Evolutionary conservation across 768 basidiomycete genomes (phyloP).

Genomic region (Tylopilus plumbeoviolaceoides): DNA sequence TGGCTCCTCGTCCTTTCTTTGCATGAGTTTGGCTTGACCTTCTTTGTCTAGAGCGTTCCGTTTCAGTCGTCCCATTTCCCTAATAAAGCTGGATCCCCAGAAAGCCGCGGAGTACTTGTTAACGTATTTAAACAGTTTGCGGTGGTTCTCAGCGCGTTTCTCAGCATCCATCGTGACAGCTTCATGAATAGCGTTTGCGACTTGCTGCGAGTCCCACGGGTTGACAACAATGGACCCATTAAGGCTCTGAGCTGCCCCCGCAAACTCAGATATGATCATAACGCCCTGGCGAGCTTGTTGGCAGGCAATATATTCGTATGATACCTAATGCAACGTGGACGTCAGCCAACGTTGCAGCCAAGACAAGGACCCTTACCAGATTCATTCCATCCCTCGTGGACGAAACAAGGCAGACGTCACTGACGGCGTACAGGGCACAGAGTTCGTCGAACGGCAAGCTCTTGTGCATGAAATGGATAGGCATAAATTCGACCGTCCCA

Average conservation of each 20-base stretch:
- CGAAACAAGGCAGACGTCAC: conserved; percentile 93
- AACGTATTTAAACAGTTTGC: conserved; percentile 95
- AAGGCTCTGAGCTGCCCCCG: conserved; percentile 92
- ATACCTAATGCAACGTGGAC: conserved; percentile 58
- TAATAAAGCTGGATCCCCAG: conserved; percentile 90
- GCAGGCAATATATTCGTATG: conserved; percentile 97
- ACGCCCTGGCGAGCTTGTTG: conserved; percentile 91
- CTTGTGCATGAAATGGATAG: conserved; percentile 99
- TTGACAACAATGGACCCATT: conserved; percentile 98
- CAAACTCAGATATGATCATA: conserved; percentile 98
- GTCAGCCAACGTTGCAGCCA: conserved; percentile 5
- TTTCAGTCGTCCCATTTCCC: conserved; percentile 69
- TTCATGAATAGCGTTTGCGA: conserved; percentile 95
- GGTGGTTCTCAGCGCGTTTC: conserved; percentile 85
- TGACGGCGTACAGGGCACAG: conserved; percentile 95
- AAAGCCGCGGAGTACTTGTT: conserved; percentile 91
- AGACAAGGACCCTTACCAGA: conserved; percentile 54
- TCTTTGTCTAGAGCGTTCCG: conserved; percentile 34
- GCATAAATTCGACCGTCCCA: conserved; percentile 99
- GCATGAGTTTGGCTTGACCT: conserved; percentile 34
- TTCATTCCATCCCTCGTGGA: conserved; percentile 99
- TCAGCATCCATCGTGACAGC: conserved; percentile 86
- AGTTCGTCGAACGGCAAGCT: conserved; percentile 90
- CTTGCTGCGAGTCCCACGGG: conserved; percentile 98
- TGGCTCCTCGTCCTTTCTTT: conserved; percentile 33